A percentile compares a stretch with the other conserved stretches of the same genome.
phyloP scores from a whole-genome alignment of 176 grass and related monocot genomes.

The Lolium rigidum region DNA sequence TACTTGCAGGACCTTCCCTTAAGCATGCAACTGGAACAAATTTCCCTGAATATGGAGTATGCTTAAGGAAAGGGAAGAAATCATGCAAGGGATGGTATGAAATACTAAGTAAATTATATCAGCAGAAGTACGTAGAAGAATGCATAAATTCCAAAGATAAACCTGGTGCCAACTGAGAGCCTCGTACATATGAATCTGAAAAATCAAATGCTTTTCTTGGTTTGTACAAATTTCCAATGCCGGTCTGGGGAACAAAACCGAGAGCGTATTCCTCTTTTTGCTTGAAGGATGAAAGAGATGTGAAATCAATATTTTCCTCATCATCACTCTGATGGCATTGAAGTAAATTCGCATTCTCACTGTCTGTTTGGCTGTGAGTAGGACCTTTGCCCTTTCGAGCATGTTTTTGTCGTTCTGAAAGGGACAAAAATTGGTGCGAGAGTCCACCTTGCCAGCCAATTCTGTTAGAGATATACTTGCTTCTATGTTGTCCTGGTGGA shows the following conservation, averaged over 20 bases:
- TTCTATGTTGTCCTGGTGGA: conserved; percentile 38
- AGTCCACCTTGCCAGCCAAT: conserved; percentile 34
- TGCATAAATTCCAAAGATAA: conserved; percentile 53
- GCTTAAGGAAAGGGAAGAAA: conserved; percentile 36
- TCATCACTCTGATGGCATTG: conserved; percentile 29
- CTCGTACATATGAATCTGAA: conserved; percentile 42
- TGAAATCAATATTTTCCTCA: conserved; percentile 66
- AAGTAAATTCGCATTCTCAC: not conserved
- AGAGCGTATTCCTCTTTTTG: conserved; percentile 38
- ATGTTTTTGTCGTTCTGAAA: conserved; percentile 30
- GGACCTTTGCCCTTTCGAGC: conserved; percentile 25
- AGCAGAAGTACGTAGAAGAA: conserved; percentile 48
- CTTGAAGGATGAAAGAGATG: conserved; percentile 66
- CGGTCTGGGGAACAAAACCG: conserved; percentile 44
- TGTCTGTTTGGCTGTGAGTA: conserved; percentile 20
- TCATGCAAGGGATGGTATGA: conserved; percentile 11
- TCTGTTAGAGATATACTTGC: conserved; percentile 31
- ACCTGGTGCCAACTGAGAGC: conserved; percentile 69
- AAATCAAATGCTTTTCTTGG: conserved; percentile 46
- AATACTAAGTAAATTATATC: conserved; percentile 38
- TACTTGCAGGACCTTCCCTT: conserved; percentile 61
- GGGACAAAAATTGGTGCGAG: conserved; percentile 42
- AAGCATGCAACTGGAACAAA: conserved; percentile 65
- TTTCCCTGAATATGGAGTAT: conserved; percentile 53
- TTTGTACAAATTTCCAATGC: conserved; percentile 29